Conservation (phyloP, 345 rosid species). For the Citrus hindsii region DNA sequence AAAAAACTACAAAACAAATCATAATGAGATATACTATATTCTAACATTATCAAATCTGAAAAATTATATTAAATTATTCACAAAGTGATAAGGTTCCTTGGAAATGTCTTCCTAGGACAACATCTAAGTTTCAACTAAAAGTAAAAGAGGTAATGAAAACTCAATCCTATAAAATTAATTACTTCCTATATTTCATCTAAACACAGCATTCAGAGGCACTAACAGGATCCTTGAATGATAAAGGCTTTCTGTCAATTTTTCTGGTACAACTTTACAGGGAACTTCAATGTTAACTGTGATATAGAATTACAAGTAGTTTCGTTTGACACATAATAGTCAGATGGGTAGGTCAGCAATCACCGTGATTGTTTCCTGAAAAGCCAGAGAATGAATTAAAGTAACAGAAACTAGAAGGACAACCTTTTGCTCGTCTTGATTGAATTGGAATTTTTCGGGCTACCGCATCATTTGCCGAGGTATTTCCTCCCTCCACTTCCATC, state of each 20-base stretch:
- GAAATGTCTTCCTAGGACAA: neutral
- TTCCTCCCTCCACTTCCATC: conserved; percentile 44
- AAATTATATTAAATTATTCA: neutral
- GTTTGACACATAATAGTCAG: neutral
- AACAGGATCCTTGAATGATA: neutral
- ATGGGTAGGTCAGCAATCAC: neutral
- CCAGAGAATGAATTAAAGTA: conserved; percentile 1
- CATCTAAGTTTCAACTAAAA: neutral
- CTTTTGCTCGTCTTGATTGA: conserved; percentile 35
- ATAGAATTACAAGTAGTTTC: neutral
- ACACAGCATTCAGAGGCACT: neutral
- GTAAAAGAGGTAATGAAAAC: neutral
- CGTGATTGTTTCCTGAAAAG: conserved; percentile 2
- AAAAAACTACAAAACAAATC: conserved; percentile 39
- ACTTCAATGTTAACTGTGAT: neutral
- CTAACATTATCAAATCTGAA: neutral
- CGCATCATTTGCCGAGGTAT: conserved; percentile 21
- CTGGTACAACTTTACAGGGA: neutral
- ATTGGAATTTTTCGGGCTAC: conserved; percentile 22
- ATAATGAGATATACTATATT: neutral
- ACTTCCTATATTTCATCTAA: neutral
- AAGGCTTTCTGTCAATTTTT: neutral
- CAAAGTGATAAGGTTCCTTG: neutral
- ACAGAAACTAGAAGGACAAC: conserved; percentile 20
- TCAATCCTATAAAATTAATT: neutral